Conservation (phyloP, 164 flowering plant species). For the Tinospora cordifolia region DNA sequence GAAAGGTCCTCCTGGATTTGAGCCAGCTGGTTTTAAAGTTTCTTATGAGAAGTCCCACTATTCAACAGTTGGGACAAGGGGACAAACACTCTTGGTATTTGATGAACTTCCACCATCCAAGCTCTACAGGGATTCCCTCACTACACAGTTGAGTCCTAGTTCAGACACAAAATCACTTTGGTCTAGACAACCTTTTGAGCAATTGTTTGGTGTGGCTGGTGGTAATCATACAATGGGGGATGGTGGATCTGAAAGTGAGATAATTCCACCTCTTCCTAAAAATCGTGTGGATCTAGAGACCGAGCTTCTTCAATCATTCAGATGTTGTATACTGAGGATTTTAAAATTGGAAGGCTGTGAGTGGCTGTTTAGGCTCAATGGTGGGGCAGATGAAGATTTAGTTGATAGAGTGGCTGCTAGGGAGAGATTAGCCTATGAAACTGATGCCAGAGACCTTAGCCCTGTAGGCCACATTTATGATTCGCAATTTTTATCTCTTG, state of each 20-base stretch:
- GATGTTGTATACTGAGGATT: conserved; percentile 61
- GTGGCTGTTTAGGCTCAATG: conserved; percentile 78
- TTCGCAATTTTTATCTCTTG: conserved; percentile 28
- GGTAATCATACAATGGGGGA: conserved; percentile 23
- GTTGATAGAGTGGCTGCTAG: conserved; percentile 79
- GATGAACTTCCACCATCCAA: conserved; percentile 59
- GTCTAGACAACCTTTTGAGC: conserved; percentile 88
- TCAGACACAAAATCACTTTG: conserved; percentile 57
- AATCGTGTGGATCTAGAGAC: conserved; percentile 44
- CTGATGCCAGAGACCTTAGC: conserved; percentile 44
- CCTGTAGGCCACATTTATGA: conserved; percentile 28
- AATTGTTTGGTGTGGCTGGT: conserved; percentile 66
- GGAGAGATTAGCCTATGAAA: conserved; percentile 63
- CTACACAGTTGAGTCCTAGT: conserved; percentile 32
- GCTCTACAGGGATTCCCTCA: conserved; percentile 40
- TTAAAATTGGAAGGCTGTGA: conserved; percentile 88
- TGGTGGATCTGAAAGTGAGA: conserved; percentile 20
- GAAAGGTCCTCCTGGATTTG: conserved; percentile 41
- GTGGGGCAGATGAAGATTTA: conserved; percentile 89
- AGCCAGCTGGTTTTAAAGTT: conserved; percentile 34
- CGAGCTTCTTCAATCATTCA: conserved; percentile 67
- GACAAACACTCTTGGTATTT: conserved; percentile 42
- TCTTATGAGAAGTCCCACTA: conserved; percentile 31
- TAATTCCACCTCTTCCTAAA: conserved; percentile 22
- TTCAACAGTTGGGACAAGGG: conserved; percentile 32